Evolutionary conservation across 805 yeast genomes (phyloP), one percentile per base, ranked within the genome.

Genomic region (Wickerhamomyces tratensis): DNA sequence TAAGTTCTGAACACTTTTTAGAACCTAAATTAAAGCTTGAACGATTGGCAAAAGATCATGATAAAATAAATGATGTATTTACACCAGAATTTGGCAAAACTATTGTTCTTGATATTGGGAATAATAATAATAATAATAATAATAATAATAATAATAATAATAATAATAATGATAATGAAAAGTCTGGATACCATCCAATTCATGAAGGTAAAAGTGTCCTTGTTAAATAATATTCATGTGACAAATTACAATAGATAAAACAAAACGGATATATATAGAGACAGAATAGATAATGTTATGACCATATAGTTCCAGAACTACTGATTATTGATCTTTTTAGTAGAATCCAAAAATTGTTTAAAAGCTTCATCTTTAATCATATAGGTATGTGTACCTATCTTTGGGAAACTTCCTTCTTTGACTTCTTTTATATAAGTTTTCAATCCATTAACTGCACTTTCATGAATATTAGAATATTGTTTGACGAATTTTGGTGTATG

Each of bases 41-140:
- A 38, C 59, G 65, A 38, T 58, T 77, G 40, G 81, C 89, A 0
- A 57, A 52, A 41, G 58, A 50, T n/a, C 51, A 51, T 14, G 64
- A 60, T 34, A 65, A 61, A 41, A 51, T 50, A 0, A 54, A 67
- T 35, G 62, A 65, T 47, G 77, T 72, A 43, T 61, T 68, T 47
- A 86, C 75, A 13, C 96, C 96, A 0, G 80, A 76, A 41, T 77
- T 85, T 55, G 97, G 97, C 2, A 65, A 74, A 48, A 86, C 95
- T 0, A 62, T 78, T 46, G 69, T 75, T 29, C 74, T 77, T 56
- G 53, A 56, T 42, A 12, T 55, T 55, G 97, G 97, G 2, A 65
- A 74, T 48, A 86, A 95, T 0, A 62, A 77, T 46, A 69, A 75
- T 29, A 74, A 76, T 56, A 52, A 54, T 42, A 11, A 53, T 12